phyloP scores from a whole-genome alignment of 2,329 filamentous ascomycete species.

The Colletotrichum lini region DNA sequence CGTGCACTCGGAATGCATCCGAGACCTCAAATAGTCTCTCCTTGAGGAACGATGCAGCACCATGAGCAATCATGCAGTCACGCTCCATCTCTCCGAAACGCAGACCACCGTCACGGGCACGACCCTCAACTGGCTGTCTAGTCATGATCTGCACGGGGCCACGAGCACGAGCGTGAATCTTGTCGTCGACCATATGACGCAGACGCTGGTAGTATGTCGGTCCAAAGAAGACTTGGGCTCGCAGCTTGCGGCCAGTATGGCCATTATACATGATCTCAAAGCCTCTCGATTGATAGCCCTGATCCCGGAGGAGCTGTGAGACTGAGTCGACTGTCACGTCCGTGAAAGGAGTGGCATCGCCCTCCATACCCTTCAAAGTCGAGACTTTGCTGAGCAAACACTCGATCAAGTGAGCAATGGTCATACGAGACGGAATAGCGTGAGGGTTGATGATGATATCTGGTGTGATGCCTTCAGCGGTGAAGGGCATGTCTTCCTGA shows the following conservation, averaged over 20 bases:
- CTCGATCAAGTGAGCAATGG: constrained; percentile 99
- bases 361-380: constrained; percentile 92
- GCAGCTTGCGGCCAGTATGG: constrained; percentile 93
- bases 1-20: constrained; percentile 97
- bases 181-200: constrained; percentile 99
- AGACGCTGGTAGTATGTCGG: constrained; percentile 99
- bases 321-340: constrained; percentile 97
- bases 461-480: constrained; percentile 88
- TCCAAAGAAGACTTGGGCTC: constrained; percentile 95
- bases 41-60: constrained; percentile 96
- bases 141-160: constrained; percentile 98
- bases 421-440: constrained; percentile 99
- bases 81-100: constrained; percentile 99
- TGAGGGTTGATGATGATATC: constrained; percentile 99
- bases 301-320: constrained; percentile 85
- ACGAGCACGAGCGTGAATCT: constrained; percentile 98
- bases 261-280: constrained; percentile 99
- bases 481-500: constrained; percentile 99
- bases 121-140: constrained; percentile 96
- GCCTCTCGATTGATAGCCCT: constrained; percentile 96
- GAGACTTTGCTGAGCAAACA: constrained; percentile 97
- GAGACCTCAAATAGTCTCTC: constrained; percentile 97
- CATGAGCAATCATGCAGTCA: constrained; percentile 99
- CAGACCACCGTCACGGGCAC: constrained; percentile 96
- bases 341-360: constrained; percentile 97